Evolutionary conservation across 495 filamentous ascomycete genomes (phyloP).

Genomic region (Penicillium flavigenum): DNA sequence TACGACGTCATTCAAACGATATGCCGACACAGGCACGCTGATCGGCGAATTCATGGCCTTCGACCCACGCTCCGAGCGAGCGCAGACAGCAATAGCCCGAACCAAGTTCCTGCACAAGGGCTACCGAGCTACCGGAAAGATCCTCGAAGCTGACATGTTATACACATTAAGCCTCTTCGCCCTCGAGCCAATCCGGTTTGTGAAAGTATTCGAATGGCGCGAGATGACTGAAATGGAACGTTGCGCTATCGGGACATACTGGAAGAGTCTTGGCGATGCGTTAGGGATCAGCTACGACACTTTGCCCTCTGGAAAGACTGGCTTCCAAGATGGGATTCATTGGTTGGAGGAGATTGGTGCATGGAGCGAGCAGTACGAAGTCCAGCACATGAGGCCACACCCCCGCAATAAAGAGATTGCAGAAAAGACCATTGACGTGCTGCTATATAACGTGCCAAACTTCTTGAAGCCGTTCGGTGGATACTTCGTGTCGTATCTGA

Average conservation of each 20-base stretch:
- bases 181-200: slow-evolving; percentile 56
- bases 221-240: slow-evolving; percentile 58
- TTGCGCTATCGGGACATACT: slow-evolving; percentile 61
- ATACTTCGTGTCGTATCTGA: slow-evolving; percentile 51
- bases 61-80: slow-evolving; percentile 49
- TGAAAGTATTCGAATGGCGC: slow-evolving; percentile 60
- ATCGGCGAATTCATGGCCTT: slow-evolving; percentile 55
- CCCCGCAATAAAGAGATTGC: slow-evolving; percentile 52
- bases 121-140: slow-evolving; percentile 57
- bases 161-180: slow-evolving; percentile 65
- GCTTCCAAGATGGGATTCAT: slow-evolving; percentile 59
- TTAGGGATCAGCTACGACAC: slow-evolving; percentile 54
- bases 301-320: slow-evolving; percentile 33
- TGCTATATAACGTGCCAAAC: slow-evolving; percentile 54
- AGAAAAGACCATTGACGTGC: slow-evolving; percentile 55
- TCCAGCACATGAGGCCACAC: slow-evolving; percentile 56
- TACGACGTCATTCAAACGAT: slow-evolving; percentile 55
- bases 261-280: slow-evolving; percentile 62
- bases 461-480: slow-evolving; percentile 46
- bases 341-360: slow-evolving; percentile 57
- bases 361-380: slow-evolving; percentile 59
- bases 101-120: slow-evolving; percentile 65
- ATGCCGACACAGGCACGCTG: slow-evolving; percentile 60
- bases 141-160: slow-evolving; percentile 61
- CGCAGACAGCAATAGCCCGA: slow-evolving; percentile 55